A percentile compares a stretch with the other conserved stretches of the same genome.
These are phyloP conservation scores for Jackrogersella multiformis DNA, from an alignment of 495 filamentous ascomycete species.

Conservation along the genomic window DNA sequence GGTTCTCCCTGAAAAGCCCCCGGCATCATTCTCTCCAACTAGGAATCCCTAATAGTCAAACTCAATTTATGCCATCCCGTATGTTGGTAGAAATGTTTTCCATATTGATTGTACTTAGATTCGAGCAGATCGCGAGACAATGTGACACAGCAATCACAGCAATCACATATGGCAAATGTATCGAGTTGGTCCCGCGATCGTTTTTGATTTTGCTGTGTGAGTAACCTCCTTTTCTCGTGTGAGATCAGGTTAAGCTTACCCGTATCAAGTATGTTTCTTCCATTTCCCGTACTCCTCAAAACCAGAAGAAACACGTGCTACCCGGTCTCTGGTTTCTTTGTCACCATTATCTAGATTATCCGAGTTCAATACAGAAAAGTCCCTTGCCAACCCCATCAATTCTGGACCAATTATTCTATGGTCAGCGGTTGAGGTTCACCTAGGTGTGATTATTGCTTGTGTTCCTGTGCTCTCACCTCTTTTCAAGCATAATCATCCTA, in stretches of 20 bases:
- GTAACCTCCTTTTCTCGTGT: slow-evolving; percentile 12
- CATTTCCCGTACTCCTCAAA: slow-evolving; percentile 60
- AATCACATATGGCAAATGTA: slow-evolving; percentile 52
- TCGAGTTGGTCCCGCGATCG: slow-evolving; percentile 53
- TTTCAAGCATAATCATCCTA: slow-evolving; percentile 53
- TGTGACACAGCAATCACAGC: slow-evolving; percentile 55
- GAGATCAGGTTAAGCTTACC: background rate
- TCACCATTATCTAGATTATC: slow-evolving; percentile 64
- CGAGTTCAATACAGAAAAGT: slow-evolving; percentile 61
- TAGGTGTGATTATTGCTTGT: slow-evolving; percentile 61
- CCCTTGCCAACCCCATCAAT: slow-evolving; percentile 56
- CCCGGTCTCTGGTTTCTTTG: slow-evolving; percentile 61
- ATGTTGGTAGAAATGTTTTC: slow-evolving; percentile 11
- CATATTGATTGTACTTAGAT: background rate
- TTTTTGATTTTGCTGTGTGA: slow-evolving; percentile 59
- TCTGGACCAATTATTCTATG: slow-evolving; percentile 59
- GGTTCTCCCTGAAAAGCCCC: no score
- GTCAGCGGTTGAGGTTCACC: slow-evolving; percentile 61
- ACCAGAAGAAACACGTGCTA: slow-evolving; percentile 55
- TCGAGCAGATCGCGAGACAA: slow-evolving; percentile 51
- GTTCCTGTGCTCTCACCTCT: slow-evolving; percentile 62
- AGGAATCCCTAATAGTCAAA: slow-evolving; percentile 52
- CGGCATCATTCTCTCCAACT: no score
- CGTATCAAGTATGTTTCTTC: slow-evolving; percentile 54
- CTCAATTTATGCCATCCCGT: slow-evolving; percentile 58